Percentiles rank a stretch among this genome's conserved stretches.
phyloP scores from a whole-genome alignment of 2,329 filamentous ascomycete genomes.

The Aspergillus sojae region DNA sequence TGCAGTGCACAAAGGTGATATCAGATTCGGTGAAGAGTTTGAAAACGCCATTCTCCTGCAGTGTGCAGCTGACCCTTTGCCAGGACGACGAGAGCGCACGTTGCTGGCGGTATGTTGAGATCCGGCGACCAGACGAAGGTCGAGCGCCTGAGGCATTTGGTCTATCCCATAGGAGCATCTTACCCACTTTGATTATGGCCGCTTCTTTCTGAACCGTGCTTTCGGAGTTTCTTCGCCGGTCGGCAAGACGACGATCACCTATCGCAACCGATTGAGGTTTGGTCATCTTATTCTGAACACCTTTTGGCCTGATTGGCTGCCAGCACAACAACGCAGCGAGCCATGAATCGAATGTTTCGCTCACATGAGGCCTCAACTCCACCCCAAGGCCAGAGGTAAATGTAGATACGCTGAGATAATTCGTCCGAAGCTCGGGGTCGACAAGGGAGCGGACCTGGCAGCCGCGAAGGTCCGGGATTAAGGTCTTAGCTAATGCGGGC shows the following conservation, averaged over 20 bases:
- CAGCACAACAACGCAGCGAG: conserved; percentile 55
- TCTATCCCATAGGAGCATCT: conserved; percentile 89
- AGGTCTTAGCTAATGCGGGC: conserved; percentile 49
- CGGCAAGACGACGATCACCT: conserved; percentile 44
- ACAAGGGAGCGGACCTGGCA: conserved; percentile 53
- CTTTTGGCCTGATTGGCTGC: conserved; percentile 55
- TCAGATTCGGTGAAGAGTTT: conserved; percentile 88
- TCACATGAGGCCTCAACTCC: conserved; percentile 52
- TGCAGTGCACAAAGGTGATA: conserved; percentile 74
- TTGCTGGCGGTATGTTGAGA: conserved; percentile 59
- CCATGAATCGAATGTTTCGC: conserved; percentile 56
- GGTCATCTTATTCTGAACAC: conserved; percentile 53
- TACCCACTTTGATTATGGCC: conserved; percentile 92
- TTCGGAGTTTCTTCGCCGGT: conserved; percentile 50
- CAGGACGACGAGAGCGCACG: conserved; percentile 67
- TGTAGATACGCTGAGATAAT: conserved; percentile 53
- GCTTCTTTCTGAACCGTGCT: conserved; percentile 65
- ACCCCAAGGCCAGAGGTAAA: conserved; percentile 51
- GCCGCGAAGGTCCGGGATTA: conserved; percentile 53
- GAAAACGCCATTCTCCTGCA: conserved; percentile 93
- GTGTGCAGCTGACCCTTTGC: conserved; percentile 86
- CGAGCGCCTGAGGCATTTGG: conserved; percentile 51
- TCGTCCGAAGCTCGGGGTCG: conserved; percentile 48
- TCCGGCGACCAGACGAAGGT: conserved; percentile 42
- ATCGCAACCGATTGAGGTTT: conserved; percentile 51